These are phyloP conservation scores for Pseudisothecium myosuroides DNA, from an alignment of 225 moss, liverwort and hornwort genomes.

Conservation along the genomic window DNA sequence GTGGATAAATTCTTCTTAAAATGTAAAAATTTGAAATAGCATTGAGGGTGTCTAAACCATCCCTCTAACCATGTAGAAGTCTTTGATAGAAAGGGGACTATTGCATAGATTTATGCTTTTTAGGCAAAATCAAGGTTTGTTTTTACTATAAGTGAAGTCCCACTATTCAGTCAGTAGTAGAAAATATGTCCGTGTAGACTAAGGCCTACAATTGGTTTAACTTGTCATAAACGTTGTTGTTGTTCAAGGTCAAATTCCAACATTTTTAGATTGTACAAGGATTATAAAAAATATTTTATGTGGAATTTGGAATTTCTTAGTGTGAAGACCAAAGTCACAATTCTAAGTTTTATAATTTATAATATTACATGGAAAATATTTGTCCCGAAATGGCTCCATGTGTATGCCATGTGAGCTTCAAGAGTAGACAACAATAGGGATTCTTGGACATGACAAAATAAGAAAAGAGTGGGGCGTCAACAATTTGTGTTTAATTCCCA, in stretches of 20 bases:
- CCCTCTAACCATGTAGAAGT: too few species aligned
- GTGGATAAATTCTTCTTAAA: not conserved
- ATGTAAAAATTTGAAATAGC: not conserved
- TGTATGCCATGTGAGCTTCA: fast-evolving
- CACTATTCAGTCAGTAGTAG: not conserved
- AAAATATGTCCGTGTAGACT: not conserved
- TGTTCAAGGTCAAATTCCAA: not conserved
- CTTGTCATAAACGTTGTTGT: not conserved
- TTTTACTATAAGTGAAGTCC: fast-evolving
- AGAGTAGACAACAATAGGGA: fast-evolving
- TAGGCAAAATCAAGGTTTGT: too few species aligned
- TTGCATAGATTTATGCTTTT: not conserved
- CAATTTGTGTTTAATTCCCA: fast-evolving
- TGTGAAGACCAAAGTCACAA: not conserved
- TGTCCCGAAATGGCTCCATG: not conserved
- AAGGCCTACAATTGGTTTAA: too few species aligned
- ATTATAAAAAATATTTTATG: not conserved
- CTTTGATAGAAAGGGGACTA: fast-evolving
- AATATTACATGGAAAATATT: not conserved
- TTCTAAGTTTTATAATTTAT: too few species aligned
- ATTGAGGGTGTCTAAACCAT: not conserved
- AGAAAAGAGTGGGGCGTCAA: not conserved
- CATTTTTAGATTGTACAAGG: not conserved
- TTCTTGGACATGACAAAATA: fast-evolving
- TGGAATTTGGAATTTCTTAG: not conserved